Conservation (phyloP, 441 rosid genomes). For the Arabidopsis lyrata region DNA sequence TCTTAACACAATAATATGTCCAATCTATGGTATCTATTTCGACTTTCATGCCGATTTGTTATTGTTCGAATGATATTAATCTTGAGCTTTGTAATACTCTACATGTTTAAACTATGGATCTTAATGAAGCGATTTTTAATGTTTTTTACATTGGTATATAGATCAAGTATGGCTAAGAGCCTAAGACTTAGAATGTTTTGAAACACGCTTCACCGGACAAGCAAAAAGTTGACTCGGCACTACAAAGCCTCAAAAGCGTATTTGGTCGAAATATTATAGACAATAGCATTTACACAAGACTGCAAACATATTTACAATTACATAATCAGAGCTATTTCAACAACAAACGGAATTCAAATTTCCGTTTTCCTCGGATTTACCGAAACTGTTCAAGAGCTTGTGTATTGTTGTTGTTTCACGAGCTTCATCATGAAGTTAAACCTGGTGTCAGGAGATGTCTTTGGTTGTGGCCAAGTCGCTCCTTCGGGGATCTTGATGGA, state of each 20-base stretch:
- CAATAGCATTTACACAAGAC: constrained; percentile 34
- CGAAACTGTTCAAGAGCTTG: constrained; percentile 37
- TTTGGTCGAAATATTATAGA: constrained; percentile 1
- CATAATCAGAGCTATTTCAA: constrained; percentile 17
- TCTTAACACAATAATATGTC: too few species aligned
- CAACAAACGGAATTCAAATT: constrained; percentile 13
- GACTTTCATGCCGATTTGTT: not conserved
- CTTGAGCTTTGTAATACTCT: not conserved
- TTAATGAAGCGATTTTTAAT: not conserved
- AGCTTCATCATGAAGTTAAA: constrained; percentile 96
- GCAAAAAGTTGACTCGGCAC: not conserved
- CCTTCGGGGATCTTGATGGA: constrained; percentile 77
- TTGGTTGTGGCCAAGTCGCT: constrained; percentile 88
- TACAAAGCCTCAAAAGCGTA: not conserved
- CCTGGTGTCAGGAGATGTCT: constrained; percentile 65
- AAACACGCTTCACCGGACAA: not conserved
- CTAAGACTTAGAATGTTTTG: not conserved
- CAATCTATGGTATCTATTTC: not conserved
- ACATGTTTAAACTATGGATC: not conserved
- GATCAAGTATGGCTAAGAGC: not conserved
- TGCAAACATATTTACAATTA: constrained; percentile 39
- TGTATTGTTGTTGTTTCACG: constrained; percentile 50
- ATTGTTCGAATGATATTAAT: not conserved
- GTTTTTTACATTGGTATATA: not conserved
- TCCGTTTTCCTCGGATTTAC: not conserved